Base-by-base conservation (phyloP, 306 rosid genomes). In the Fagus sylvatica region DNA sequence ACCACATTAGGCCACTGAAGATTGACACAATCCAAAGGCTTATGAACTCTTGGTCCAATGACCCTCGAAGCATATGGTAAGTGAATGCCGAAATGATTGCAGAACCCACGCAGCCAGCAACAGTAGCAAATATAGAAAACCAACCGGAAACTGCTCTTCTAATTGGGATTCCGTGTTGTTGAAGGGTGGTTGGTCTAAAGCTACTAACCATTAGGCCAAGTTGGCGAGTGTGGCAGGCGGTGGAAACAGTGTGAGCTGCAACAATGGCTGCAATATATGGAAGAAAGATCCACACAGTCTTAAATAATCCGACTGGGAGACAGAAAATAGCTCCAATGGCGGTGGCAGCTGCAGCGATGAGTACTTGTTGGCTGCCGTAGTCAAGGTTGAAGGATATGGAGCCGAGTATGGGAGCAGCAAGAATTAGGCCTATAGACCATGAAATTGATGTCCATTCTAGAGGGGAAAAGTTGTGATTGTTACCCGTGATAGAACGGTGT, bases 1-100 rank as follows among this genome's bases (percentile, higher is more conserved):
- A 85, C 98, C 98, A 94, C 5, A 69, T 88, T 0, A 94, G 72
- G 72, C 97, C 98, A 72, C 96, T 88, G 84, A 90, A 94, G 82
- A 94, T 94, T 10, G 98, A 89, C 9, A 94, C 97, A 0, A 94
- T 81, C 97, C 97, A 94, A 0, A 94, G 81, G 83, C 93, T 92
- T 60, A 85, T 71, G 2, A 90, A 46, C 49, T 85, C 89, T 0
- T 49, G 61, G 6, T 80, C 84, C 0, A 65, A 69, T 7, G 84
- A 72, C 32, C 84, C 93, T 2, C 82, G 71, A 2, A 94, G 82
- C 98, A 92, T 92, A n/a, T 88, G 86, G 87, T 86, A 92, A 5
- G 96, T 80, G 83, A 94, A 90, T 28, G 97, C 84, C 1, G 93
- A 67, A 15, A 94, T 78, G 56, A 87, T n/a, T n/a, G 97, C 93